These are phyloP conservation scores for Penicillium manginii DNA, from an alignment of 495 filamentous ascomycete genomes.

Conservation along the genomic window DNA sequence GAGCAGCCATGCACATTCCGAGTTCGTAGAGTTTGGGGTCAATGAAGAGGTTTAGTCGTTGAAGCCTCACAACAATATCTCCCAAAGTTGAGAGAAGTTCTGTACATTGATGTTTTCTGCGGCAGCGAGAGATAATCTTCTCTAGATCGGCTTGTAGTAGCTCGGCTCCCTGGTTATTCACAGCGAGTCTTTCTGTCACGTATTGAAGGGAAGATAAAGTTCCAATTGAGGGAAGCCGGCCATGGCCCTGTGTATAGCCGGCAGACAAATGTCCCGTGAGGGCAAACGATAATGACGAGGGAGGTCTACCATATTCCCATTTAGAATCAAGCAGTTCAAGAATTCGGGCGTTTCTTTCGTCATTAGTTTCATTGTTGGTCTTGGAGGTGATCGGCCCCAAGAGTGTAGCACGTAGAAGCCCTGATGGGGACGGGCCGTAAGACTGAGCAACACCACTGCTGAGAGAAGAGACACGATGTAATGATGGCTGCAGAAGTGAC, in stretches of 20 bases:
- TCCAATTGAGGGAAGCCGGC: conserved; percentile 13
- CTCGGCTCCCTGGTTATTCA: conserved; percentile 5
- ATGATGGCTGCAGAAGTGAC: neutral
- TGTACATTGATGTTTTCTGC: conserved; percentile 18
- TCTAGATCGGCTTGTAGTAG: conserved; percentile 14
- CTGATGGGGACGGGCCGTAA: conserved; percentile 30
- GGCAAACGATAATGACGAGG: conserved; percentile 28
- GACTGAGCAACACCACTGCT: conserved; percentile 3
- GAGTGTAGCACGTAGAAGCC: conserved; percentile 37
- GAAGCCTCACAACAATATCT: conserved; percentile 32
- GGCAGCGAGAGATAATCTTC: conserved; percentile 22
- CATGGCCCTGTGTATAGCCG: conserved; percentile 8
- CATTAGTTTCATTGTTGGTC: neutral
- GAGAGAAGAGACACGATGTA: neutral
- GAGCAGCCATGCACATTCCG: conserved; percentile 36
- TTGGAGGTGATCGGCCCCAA: conserved; percentile 20
- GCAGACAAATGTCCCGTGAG: conserved; percentile 20
- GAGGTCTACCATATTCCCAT: conserved; percentile 30
- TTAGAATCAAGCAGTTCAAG: conserved; percentile 23
- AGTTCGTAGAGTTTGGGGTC: conserved; percentile 14
- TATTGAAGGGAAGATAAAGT: conserved; percentile 13
- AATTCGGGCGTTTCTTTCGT: conserved; percentile 11
- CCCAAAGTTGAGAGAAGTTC: conserved; percentile 36
- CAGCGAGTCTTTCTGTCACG: conserved; percentile 29
- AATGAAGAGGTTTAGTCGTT: conserved; percentile 16